Conservation (phyloP, 2,329 filamentous ascomycete genomes). For the Diplodia mutila region DNA sequence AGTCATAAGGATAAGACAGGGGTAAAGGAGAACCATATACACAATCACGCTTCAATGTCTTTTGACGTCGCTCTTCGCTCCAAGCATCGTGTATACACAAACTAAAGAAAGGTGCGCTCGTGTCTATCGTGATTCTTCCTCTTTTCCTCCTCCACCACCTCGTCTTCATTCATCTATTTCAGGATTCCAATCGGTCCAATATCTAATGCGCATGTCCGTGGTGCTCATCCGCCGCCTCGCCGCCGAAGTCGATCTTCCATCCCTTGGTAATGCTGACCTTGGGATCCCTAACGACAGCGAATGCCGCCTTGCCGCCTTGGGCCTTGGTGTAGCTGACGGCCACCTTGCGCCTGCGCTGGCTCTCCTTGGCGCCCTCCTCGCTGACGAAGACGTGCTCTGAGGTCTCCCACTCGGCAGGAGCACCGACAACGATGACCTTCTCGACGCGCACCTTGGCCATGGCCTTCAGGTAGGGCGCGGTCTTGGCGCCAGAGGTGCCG, state of each 20-base stretch:
- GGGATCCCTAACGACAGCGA: constrained; percentile 67
- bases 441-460: constrained; percentile 82
- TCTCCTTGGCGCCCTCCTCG: constrained; percentile 58
- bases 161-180: neutral
- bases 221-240: neutral
- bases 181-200: neutral
- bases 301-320: constrained; percentile 60
- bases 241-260: constrained; percentile 64
- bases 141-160: neutral
- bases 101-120: neutral
- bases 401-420: constrained; percentile 70
- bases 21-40: neutral
- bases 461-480: constrained; percentile 73
- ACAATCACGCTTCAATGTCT: neutral
- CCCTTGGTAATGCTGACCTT: constrained; percentile 63
- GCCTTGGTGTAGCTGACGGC: constrained; percentile 63
- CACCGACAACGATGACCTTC: constrained; percentile 81
- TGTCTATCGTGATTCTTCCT: constrained; percentile 3
- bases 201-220: constrained; percentile 6
- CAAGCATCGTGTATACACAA: neutral
- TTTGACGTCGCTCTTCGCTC: neutral
- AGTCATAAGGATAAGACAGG: neutral
- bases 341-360: constrained; percentile 50
- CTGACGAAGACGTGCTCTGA: constrained; percentile 67
- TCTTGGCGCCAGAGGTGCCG: constrained; percentile 56